These are phyloP conservation scores for Fagopyrum tataricum DNA, from an alignment of 148 eudicot species.

Conservation along the genomic window DNA sequence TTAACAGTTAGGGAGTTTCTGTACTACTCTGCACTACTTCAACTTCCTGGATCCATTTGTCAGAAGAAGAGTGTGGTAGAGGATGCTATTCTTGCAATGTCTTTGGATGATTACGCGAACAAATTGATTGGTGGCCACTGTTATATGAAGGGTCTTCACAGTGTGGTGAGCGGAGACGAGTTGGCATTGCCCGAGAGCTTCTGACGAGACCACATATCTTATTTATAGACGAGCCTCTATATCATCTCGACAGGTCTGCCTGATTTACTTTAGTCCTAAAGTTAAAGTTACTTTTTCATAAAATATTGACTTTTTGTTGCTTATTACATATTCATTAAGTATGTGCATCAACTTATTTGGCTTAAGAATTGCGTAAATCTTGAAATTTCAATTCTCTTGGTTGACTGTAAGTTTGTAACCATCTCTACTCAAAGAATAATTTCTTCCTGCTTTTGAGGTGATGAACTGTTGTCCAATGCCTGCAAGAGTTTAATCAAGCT, in stretches of 20 bases:
- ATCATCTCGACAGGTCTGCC: conserved; percentile 90
- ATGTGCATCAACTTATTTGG: too few relatives aligned
- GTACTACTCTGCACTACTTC: conserved; percentile 93
- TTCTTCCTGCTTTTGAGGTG: too few relatives aligned
- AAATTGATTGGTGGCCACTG: conserved; percentile 96
- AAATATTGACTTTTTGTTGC: not conserved
- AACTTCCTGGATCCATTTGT: conserved; percentile 84
- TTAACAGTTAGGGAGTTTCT: conserved; percentile 91
- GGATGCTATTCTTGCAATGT: conserved; percentile 92
- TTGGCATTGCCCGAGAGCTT: conserved; percentile 93
- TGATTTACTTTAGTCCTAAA: not conserved
- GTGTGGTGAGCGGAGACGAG: conserved; percentile 95
- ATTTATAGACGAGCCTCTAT: conserved; percentile 95
- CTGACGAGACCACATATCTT: conserved; percentile 86
- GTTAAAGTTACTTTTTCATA: not conserved
- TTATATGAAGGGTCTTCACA: conserved; percentile 86
- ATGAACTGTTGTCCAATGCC: too few relatives aligned
- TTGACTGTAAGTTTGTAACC: too few relatives aligned
- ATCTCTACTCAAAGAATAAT: too few relatives aligned
- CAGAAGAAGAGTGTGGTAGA: conserved; percentile 77
- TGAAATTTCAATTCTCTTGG: not conserved
- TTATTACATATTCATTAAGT: not conserved
- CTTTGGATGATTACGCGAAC: conserved; percentile 83
- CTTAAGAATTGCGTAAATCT: not conserved
- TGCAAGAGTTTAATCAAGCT: not conserved